These are phyloP conservation scores for Fusarium vanettenii DNA, from an alignment of 2,329 filamentous ascomycete species.

Conservation along the genomic window DNA sequence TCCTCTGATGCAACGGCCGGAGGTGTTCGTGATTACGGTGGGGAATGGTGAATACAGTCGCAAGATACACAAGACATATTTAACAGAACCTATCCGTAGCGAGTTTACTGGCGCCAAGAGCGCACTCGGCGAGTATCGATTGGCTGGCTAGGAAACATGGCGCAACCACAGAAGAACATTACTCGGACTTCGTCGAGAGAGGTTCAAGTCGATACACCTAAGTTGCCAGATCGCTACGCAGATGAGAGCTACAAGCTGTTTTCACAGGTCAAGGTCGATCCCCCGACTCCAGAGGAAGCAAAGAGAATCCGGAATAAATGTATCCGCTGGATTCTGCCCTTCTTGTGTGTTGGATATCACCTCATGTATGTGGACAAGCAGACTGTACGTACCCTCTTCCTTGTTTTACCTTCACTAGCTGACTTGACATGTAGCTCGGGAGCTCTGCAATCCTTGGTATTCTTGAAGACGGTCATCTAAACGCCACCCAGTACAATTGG, in stretches of 20 bases:
- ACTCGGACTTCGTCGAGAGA: not conserved
- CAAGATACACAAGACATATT: not conserved
- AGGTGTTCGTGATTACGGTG: not conserved
- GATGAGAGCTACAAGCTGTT: slow-evolving; percentile 1
- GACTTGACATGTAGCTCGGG: not conserved
- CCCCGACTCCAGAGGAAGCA: not conserved
- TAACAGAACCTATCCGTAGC: not conserved
- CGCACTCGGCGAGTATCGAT: not conserved
- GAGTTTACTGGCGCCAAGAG: not conserved
- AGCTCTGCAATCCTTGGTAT: not conserved
- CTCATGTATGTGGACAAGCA: not conserved
- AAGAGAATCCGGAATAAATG: not conserved
- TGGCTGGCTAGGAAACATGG: not conserved
- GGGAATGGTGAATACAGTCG: not conserved
- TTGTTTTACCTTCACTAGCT: not conserved
- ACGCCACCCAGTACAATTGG: not conserved
- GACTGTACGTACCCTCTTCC: not conserved
- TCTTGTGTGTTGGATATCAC: not conserved
- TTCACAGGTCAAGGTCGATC: not conserved
- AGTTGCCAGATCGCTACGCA: not conserved
- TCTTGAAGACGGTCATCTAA: not conserved
- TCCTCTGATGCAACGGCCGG: not conserved
- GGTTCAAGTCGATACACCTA: not conserved
- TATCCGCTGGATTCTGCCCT: not conserved
- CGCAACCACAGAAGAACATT: not conserved